Evolutionary conservation across 2,329 filamentous ascomycete species (phyloP), one percentile per base, ranked within the genome.

Genomic region (Aureobasidium sp.): DNA sequence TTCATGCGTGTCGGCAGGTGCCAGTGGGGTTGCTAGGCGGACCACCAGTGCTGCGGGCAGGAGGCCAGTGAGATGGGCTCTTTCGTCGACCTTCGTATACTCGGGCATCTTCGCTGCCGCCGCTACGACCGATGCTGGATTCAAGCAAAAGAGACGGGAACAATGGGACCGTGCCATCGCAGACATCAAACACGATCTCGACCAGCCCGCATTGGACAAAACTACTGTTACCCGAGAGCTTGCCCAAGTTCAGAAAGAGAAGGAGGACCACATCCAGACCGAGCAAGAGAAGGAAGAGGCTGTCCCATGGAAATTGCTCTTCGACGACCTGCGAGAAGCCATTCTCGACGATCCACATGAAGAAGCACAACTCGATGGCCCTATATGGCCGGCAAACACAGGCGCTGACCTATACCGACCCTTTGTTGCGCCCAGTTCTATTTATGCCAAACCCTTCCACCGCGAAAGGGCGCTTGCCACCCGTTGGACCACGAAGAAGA

Each of bases 31-130:
- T 63, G 75, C 79, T 63, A 79, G 81, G 62, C 80, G 79, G 59
- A 80, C 82, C 48, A 80, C 79, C 44, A 75, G 77, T 27, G 74
- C 78, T 36, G 71, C 78, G 57, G 79, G 77, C 67, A 79, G 81
- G 59, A 80, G 79, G 65, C 77, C 44, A 72, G 78, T 68, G 74
- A 85, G 66, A 64, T 70, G 68, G 60, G 62, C 74, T 65, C 86
- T 63, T 79, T 87, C 69, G 3, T 75, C 74, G 37, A 89, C 86
- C 29, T 83, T 87, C 42, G 83, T 81, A 70, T 90, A 89, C 69
- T 86, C 86, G 30, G 83, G 85, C 37, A 81, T 87, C 59, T 82
- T 89, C 68, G 86, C 84, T 5, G 83, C 84, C 2, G 86, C 86
- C 2, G 81, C 86, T 11, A 76, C 87, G 3, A 75, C 83, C 34